These are phyloP conservation scores for Lentinula edodes DNA, from an alignment of 768 basidiomycete genomes.

Conservation along the genomic window DNA sequence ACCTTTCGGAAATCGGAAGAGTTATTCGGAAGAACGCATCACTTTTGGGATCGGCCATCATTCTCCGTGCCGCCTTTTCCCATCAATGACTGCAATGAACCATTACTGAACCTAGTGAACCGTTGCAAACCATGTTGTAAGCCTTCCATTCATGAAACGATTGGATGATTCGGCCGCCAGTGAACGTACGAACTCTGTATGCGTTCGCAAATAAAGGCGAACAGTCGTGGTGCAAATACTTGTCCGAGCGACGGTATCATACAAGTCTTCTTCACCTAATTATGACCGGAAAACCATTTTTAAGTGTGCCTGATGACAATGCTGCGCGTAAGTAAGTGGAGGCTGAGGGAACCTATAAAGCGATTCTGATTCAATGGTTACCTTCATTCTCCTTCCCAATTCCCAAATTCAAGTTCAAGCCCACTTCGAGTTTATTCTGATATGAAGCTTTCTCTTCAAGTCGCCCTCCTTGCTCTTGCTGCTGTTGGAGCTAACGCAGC, in stretches of 20 bases:
- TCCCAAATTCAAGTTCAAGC: background rate
- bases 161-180: no score
- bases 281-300: background rate
- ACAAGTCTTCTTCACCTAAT: background rate
- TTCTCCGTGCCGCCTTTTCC: no score
- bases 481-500: constrained; percentile 4
- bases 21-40: no score
- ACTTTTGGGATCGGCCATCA: no score
- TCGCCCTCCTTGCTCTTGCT: constrained; percentile 6
- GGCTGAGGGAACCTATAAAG: background rate
- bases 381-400: constrained; percentile 8
- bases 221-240: no score
- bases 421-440: background rate
- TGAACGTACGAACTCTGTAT: no score
- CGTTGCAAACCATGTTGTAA: no score
- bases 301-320: background rate
- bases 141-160: no score
- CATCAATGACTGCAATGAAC: no score
- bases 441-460: constrained; percentile 1
- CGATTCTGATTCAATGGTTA: background rate
- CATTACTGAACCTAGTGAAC: no score
- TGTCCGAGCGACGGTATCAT: background rate
- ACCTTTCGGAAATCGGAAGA: no score
- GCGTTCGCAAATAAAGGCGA: no score
- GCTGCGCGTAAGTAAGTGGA: background rate